Percentiles rank a stretch among this genome's conserved stretches.
These are phyloP conservation scores for Acacia melanoxylon DNA, from an alignment of 306 rosid species.

Conservation along the genomic window DNA sequence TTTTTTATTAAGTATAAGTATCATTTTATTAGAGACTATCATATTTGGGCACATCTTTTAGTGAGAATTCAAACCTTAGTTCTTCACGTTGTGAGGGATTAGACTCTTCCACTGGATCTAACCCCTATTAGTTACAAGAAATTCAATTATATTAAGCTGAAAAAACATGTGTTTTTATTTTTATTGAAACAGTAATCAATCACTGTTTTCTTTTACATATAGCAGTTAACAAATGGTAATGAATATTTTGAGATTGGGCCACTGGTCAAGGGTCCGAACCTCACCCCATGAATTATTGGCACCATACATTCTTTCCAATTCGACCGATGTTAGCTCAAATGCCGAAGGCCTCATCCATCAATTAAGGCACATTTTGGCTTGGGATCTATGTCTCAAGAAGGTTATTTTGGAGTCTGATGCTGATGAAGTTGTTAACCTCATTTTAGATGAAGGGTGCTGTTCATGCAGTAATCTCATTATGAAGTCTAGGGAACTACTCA, in stretches of 20 bases:
- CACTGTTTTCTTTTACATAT: not conserved
- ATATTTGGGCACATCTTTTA: no score
- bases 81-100: no score
- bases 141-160: not conserved
- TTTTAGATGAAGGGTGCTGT: no score
- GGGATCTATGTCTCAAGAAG: no score
- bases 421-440: no score
- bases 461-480: no score
- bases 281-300: not conserved
- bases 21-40: no score
- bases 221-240: not conserved
- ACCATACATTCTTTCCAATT: not conserved
- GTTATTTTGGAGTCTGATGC: no score
- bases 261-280: not conserved
- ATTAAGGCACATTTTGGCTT: not conserved
- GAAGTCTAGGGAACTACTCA: no score
- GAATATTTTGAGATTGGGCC: not conserved
- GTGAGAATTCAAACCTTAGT: no score
- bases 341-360: not conserved
- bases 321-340: not conserved
- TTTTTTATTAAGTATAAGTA: no score
- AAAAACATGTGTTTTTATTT: not conserved
- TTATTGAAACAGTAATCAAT: not conserved
- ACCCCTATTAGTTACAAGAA: not conserved
- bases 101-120: no score